Percentiles rank a stretch among this genome's conserved stretches.
These are phyloP conservation scores for Didymella arachidicola DNA, from an alignment of 2,329 filamentous ascomycete genomes.

Conservation along the genomic window DNA sequence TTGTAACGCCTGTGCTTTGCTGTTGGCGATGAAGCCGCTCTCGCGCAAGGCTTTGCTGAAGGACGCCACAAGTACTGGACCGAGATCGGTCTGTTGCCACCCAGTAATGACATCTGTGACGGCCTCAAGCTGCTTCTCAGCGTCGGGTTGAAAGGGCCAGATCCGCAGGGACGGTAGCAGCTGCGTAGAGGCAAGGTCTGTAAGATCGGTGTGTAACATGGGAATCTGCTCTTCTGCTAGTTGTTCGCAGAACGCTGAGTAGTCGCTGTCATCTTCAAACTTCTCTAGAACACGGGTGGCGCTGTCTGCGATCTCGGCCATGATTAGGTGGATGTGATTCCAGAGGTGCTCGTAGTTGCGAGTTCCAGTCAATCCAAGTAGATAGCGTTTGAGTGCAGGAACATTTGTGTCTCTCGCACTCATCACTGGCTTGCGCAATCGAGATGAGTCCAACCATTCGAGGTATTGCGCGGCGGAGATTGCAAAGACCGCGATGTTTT, in stretches of 20 bases:
- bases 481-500: constrained; percentile 13
- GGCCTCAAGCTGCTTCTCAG: constrained; percentile 8
- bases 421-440: constrained; percentile 16
- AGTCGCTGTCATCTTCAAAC: constrained; percentile 8
- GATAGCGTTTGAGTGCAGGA: constrained; percentile 16
- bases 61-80: constrained; percentile 9
- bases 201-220: constrained; percentile 3
- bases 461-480: constrained; percentile 17
- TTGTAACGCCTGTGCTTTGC: constrained; percentile 6
- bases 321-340: constrained; percentile 15
- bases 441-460: constrained; percentile 12
- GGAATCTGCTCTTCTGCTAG: constrained; percentile 12
- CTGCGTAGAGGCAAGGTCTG: constrained; percentile 8
- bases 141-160: constrained; percentile 13
- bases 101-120: constrained; percentile 1
- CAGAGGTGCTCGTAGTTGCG: constrained; percentile 19
- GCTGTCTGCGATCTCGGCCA: constrained; percentile 18
- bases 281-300: constrained; percentile 13
- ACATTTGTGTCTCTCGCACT: constrained; percentile 9
- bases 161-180: constrained; percentile 9
- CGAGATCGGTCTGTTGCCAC: constrained; percentile 12
- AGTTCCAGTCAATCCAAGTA: constrained; percentile 10
- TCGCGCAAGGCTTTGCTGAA: constrained; percentile 18
- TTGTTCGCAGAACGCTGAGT: constrained; percentile 15
- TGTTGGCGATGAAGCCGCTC: constrained; percentile 16